phyloP scores from a whole-genome alignment of 2,329 filamentous ascomycete species.

The Ascochyta pisi region DNA sequence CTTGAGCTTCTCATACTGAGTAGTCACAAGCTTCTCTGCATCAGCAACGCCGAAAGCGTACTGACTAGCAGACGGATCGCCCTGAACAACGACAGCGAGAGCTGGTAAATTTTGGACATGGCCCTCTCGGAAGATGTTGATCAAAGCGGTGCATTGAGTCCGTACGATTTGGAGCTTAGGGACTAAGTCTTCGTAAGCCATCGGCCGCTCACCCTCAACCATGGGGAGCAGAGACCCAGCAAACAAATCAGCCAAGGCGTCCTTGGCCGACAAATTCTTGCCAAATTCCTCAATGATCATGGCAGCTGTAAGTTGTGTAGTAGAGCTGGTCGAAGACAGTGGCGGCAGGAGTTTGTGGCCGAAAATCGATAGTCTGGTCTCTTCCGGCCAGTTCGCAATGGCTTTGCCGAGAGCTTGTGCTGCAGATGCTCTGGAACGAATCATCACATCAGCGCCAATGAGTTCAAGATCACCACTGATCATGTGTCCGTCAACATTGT shows the following conservation, averaged over 20 bases:
- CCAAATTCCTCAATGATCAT: conserved; percentile 91
- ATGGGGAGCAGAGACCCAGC: conserved; percentile 72
- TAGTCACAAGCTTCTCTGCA: conserved; percentile 83
- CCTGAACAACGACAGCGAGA: conserved; percentile 90
- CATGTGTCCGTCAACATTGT: conserved; percentile 98
- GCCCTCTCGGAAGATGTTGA: conserved; percentile 85
- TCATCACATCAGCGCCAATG: conserved; percentile 85
- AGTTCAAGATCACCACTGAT: conserved; percentile 96
- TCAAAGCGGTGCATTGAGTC: conserved; percentile 86
- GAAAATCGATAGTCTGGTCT: conserved; percentile 66
- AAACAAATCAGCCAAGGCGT: conserved; percentile 64
- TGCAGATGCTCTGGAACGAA: conserved; percentile 87
- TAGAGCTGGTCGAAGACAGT: conserved; percentile 77
- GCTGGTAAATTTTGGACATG: conserved; percentile 69
- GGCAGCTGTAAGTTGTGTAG: conserved; percentile 82
- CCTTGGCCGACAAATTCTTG: conserved; percentile 56
- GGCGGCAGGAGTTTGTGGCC: conserved; percentile 70
- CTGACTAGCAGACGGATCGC: conserved; percentile 87
- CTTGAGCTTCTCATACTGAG: conserved; percentile 88
- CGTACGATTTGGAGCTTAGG: conserved; percentile 88
- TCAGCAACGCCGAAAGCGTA: conserved; percentile 88
- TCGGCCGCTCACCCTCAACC: conserved; percentile 80
- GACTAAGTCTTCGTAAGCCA: conserved; percentile 86
- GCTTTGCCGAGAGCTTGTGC: conserved; percentile 85
- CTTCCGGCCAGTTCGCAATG: conserved; percentile 75